Base-by-base conservation (phyloP, 768 basidiomycete genomes). In the Leucogyrophana mollusca region DNA sequence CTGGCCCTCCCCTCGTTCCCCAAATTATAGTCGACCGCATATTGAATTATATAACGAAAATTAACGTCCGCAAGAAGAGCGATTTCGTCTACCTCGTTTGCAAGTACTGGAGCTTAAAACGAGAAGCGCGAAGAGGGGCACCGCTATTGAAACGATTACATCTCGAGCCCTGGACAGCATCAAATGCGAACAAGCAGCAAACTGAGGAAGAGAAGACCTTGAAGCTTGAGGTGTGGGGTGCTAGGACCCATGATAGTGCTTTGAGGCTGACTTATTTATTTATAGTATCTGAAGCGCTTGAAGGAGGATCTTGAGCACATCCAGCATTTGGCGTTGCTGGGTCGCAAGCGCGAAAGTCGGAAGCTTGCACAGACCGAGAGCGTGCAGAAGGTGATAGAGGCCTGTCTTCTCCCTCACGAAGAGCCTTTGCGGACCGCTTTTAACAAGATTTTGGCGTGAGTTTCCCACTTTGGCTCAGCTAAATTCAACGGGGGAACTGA, bases 91-190 rank as follows among this genome's bases (percentile, higher is more conserved):
- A 82, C 39, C 66, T 82, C 57, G 73, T 94, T 24, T 94, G 90
- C 58, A 80, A 83, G 58, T 99, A 97, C 59, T 99, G 96, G 96
- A 97, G 96, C 67, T 64, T 99, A 65, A 98, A 99, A 69, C 74
- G 96, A 4, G 95, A 98, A 62, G 91, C 83, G 1, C 78, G 96
- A 51, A 68, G 95, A 33, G 96, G 96, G 4, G 96, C 96, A 8
- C 95, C 96, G 9, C 66, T 98, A 50, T 66, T 99, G 54, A 98
- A 98, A 67, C 63, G 96, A 43, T 62, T 99, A 47, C 94, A 99
- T 68, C 72, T 98, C 21, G 95, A 99, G 70, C 95, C 96, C 1
- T 98, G 96, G 96, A 97, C 94, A 1, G 90, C 91, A 3, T 82
- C 78, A 34, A 77, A 82, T 14, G 74, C 75, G 5, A 70, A 70